These are phyloP conservation scores for Ogataea parapolymorpha DNA, from an alignment of 805 yeast genomes.

Conservation along the genomic window DNA sequence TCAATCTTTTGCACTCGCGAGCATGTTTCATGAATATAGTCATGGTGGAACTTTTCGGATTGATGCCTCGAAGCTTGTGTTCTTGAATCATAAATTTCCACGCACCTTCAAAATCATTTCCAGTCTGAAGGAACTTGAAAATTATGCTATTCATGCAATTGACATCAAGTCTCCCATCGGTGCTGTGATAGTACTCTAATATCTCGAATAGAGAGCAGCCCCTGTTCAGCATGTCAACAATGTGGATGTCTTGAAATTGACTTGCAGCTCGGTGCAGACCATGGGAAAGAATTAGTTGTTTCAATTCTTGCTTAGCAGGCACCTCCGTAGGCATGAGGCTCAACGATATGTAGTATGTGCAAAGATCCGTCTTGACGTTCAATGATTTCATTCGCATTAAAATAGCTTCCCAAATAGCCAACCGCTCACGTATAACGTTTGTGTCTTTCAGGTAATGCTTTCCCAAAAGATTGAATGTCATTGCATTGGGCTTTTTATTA, in stretches of 20 bases:
- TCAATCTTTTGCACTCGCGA: constrained; percentile 7
- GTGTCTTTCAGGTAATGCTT: constrained; percentile 18
- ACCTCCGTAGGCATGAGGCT: constrained; percentile 18
- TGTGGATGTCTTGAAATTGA: constrained; percentile 16
- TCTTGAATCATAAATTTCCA: constrained; percentile 21
- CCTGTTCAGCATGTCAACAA: constrained; percentile 18
- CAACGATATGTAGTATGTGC: constrained; percentile 21
- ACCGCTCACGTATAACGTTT: constrained; percentile 12
- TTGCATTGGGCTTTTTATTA: constrained; percentile 17
- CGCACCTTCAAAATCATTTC: constrained; percentile 13
- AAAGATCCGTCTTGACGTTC: constrained; percentile 18
- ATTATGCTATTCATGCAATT: constrained; percentile 25
- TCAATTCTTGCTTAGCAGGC: constrained; percentile 12
- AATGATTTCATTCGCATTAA: constrained; percentile 13
- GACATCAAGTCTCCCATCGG: constrained; percentile 12
- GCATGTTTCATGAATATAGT: constrained; percentile 22
- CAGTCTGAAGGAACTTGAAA: constrained; percentile 10
- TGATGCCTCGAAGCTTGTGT: background rate
- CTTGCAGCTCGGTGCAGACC: constrained; percentile 8
- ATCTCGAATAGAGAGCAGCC: constrained; percentile 11
- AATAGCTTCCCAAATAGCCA: constrained; percentile 17
- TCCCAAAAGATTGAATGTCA: constrained; percentile 23
- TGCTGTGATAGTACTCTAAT: constrained; percentile 10
- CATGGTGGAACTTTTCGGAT: constrained; percentile 20
- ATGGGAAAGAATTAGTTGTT: constrained; percentile 11